Evolutionary conservation across 2,329 filamentous ascomycete species (phyloP), one percentile per base, ranked within the genome.

Genomic region (Golovinomyces cichoracearum): DNA sequence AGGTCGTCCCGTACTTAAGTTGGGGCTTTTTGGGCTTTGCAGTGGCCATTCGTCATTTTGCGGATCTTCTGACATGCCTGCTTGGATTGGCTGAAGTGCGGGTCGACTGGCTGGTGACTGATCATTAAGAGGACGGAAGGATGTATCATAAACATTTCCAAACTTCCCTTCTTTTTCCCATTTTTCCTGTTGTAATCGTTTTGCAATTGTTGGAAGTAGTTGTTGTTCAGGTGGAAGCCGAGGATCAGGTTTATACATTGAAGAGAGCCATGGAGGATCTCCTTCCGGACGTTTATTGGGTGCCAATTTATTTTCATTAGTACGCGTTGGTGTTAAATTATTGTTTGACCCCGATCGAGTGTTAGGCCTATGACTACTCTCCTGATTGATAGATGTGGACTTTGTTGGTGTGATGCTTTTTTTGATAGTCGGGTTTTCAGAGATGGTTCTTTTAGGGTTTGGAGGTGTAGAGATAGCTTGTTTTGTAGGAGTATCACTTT

Each of bases 211-310:
- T 0, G 90, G 90, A 10, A 98, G 74, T 48, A 98, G 77, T 61
- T 98, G 90, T 63, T 98, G 83, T 53, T 98, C 90, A 0, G 85
- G 90, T 5, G 90, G 90, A 29, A 98, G 68, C 52, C 85, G 79
- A 26, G 90, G 90, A 60, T 98, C 90, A 0, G 90, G 90, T 59
- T 92, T 93, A 64, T 94, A 98, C 64, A 93, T 84, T 21, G 81
- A 83, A 42, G 90, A 74, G 64, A 95, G 74, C 90, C 90, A 98
- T 47, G 90, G 90, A 9, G 90, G 85, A 48, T 95, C 88, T 19
- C 90, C 90, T 66, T 95, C 90, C 0, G 86, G 86, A 38, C 78
- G 74, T 59, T 83, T 74, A 58, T 27, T 50, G 19, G 46, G n/a
- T 40, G 46, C 21, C 3, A 23, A 21, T 12, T 17, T 13, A 29